Evolutionary conservation across 352 stramenopile species (phyloP).

Genomic region (Phytopythium ostracodes): DNA sequence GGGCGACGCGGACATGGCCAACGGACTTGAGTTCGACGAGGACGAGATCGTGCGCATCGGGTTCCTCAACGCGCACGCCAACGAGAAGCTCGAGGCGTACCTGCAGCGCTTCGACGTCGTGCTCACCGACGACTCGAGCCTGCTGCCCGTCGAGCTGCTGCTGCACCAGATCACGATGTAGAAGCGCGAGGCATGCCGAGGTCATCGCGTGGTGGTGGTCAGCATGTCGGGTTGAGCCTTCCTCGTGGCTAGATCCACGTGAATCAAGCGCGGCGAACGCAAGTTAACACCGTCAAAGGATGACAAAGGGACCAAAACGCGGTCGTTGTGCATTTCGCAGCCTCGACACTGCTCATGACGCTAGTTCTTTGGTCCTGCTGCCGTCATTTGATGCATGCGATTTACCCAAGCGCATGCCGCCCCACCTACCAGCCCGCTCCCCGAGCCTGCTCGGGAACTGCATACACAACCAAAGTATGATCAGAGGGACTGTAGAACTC

Average conservation of each 20-base stretch:
- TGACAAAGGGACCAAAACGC: not conserved
- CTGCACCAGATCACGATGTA: slow-evolving; percentile 43
- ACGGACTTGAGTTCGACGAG: slow-evolving; percentile 50
- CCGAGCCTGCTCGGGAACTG: not conserved
- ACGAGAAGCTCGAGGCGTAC: slow-evolving; percentile 60
- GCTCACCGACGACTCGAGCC: slow-evolving; percentile 66
- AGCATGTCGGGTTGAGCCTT: not conserved
- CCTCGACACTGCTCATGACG: too few species aligned
- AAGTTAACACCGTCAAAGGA: not conserved
- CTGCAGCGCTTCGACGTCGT: slow-evolving; percentile 70
- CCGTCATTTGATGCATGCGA: too few species aligned
- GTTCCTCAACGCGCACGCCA: slow-evolving; percentile 56
- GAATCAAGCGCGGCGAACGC: not conserved
- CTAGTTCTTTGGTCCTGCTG: too few species aligned
- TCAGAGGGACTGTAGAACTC: not conserved
- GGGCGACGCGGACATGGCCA: slow-evolving; percentile 62
- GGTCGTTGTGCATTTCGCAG: not conserved
- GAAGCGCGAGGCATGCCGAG: not conserved
- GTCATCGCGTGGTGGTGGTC: too few species aligned
- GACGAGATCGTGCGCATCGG: slow-evolving; percentile 68
- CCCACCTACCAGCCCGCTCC: too few species aligned
- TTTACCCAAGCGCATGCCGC: too few species aligned
- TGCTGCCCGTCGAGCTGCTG: slow-evolving; percentile 54
- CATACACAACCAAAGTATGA: not conserved
- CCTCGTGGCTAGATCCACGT: not conserved